These are phyloP conservation scores for Rhodosporidiobolus odoratus DNA, from an alignment of 768 basidiomycete genomes.

Conservation along the genomic window DNA sequence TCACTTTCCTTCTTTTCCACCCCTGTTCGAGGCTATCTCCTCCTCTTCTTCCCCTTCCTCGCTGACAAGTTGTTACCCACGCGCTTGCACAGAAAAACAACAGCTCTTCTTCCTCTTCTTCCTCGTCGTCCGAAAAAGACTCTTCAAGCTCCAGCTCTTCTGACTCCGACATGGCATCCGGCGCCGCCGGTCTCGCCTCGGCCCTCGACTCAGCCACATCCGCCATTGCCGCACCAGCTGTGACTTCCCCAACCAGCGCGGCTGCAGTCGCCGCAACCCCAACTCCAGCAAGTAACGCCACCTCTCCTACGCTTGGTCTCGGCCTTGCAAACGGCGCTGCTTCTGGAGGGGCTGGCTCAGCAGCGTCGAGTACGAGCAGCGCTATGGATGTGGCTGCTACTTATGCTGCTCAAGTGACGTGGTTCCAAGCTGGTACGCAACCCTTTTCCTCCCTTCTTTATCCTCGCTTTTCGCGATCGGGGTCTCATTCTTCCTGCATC, in stretches of 20 bases:
- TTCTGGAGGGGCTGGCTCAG: neutral
- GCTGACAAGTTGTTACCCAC: neutral
- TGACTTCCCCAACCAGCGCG: neutral
- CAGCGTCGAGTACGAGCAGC: neutral
- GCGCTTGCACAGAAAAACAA: neutral
- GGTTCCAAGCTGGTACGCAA: constrained; percentile 12
- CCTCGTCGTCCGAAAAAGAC: neutral
- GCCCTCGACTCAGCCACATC: too few species aligned
- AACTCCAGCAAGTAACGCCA: neutral
- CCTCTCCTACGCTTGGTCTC: neutral
- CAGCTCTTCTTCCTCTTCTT: neutral
- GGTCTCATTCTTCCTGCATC: neutral
- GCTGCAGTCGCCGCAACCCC: neutral
- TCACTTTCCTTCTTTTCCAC: neutral
- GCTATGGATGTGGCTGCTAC: neutral
- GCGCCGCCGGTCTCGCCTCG: neutral
- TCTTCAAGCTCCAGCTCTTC: neutral
- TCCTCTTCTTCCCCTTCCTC: neutral
- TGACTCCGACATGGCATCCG: neutral
- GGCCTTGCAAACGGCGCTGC: neutral
- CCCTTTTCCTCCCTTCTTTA: neutral
- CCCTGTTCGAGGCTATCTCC: too few species aligned
- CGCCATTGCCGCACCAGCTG: neutral
- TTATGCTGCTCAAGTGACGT: constrained; percentile 19
- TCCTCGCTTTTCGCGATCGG: neutral